These are phyloP conservation scores for Staphylotrichum longicolle DNA, from an alignment of 495 filamentous ascomycete species.

Conservation along the genomic window DNA sequence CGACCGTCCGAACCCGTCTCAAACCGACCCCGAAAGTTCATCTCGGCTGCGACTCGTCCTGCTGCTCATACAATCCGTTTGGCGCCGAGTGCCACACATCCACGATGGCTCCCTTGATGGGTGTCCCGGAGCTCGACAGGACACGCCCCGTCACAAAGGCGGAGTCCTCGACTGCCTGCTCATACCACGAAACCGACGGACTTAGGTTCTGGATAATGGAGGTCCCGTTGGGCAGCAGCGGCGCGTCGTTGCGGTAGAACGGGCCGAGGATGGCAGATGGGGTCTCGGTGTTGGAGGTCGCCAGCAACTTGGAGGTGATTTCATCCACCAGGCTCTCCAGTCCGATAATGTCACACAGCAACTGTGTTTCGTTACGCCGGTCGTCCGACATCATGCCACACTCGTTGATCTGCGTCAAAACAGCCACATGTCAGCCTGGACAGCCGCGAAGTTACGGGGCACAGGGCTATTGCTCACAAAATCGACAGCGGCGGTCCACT, in stretches of 20 bases:
- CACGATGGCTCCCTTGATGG: constrained; percentile 61
- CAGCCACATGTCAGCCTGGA: constrained; percentile 17
- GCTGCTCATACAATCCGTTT: constrained; percentile 78
- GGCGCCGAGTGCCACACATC: constrained; percentile 77
- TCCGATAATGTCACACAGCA: constrained; percentile 70
- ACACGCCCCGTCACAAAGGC: constrained; percentile 64
- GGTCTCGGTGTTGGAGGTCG: constrained; percentile 53
- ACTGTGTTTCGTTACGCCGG: constrained; percentile 69
- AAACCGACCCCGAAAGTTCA: constrained; percentile 73
- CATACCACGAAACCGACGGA: constrained; percentile 36
- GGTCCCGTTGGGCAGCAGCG: constrained; percentile 59
- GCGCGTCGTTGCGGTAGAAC: constrained; percentile 72
- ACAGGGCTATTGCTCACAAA: constrained; percentile 32
- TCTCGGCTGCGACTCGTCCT: constrained; percentile 67
- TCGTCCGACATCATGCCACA: constrained; percentile 69
- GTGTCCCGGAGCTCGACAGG: constrained; percentile 47
- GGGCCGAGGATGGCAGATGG: constrained; percentile 73
- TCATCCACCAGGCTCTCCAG: constrained; percentile 70
- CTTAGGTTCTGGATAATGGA: constrained; percentile 51
- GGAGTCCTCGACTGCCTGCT: constrained; percentile 52
- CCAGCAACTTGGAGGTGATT: constrained; percentile 64
- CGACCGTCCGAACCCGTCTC: constrained; percentile 61
- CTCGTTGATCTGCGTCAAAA: constrained; percentile 58
- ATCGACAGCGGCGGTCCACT: constrained; percentile 50
- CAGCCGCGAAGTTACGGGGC: neutral